Conservation (phyloP, 345 rosid genomes). For the Dovyalis caffra region DNA sequence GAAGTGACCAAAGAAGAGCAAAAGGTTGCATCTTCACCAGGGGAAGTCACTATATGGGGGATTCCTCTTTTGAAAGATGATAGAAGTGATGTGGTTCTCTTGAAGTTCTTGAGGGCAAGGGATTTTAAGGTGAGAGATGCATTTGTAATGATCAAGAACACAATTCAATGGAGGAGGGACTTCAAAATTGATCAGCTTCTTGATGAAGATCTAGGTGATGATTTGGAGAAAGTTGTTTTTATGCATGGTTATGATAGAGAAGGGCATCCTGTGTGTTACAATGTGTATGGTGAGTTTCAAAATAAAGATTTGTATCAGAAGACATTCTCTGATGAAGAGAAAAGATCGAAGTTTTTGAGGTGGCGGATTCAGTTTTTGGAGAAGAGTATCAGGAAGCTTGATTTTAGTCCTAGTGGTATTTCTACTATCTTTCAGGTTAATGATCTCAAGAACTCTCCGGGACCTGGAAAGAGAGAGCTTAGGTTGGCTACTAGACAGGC, state of each 20-base stretch:
- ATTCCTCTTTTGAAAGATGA: conserved; percentile 75
- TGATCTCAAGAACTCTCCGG: conserved; percentile 86
- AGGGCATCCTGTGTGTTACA: conserved; percentile 87
- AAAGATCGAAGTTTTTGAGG: conserved; percentile 62
- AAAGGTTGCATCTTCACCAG: conserved; percentile 19
- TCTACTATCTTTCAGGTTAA: conserved; percentile 78
- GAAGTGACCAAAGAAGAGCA: conserved; percentile 18
- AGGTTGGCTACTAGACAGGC: conserved; percentile 79
- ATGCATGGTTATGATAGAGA: conserved; percentile 83
- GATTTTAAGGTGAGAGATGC: conserved; percentile 80
- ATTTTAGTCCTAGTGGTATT: conserved; percentile 74
- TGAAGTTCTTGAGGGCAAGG: conserved; percentile 77
- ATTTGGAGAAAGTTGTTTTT: conserved; percentile 79
- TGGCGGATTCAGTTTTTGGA: conserved; percentile 94
- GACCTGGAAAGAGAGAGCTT: conserved; percentile 75
- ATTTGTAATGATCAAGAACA: conserved; percentile 67
- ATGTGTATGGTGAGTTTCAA: conserved; percentile 87
- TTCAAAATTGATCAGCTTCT: conserved; percentile 64
- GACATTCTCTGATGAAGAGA: conserved; percentile 71
- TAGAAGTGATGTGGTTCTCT: conserved; percentile 63
- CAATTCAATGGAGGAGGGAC: conserved; percentile 66
- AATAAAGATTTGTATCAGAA: conserved; percentile 77
- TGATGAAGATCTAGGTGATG: conserved; percentile 76
- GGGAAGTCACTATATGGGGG: conserved; percentile 62
- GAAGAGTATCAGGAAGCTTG: conserved; percentile 80